Conservation (phyloP, 2,329 filamentous ascomycete genomes). For the Ceratocystis papillata region DNA sequence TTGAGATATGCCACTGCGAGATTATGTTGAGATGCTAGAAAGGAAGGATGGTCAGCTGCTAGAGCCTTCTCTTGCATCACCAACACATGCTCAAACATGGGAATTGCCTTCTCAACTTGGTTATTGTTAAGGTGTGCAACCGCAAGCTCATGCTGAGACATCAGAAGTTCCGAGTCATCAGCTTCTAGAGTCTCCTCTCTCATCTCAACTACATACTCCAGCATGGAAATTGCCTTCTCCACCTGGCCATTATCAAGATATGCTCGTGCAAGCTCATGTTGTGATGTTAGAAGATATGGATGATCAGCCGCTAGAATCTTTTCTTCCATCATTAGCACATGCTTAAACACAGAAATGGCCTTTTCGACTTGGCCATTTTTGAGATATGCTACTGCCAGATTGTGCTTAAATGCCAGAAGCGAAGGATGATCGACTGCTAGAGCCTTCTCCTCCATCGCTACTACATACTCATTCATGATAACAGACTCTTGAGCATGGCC, state of each 20-base stretch:
- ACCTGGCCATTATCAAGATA: not conserved
- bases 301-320: not conserved
- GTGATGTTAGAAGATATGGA: not conserved
- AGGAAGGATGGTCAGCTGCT: not conserved
- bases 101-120: not conserved
- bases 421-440: not conserved
- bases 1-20: not conserved
- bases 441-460: not conserved
- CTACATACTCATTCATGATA: too few species aligned
- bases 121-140: not conserved
- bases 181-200: not conserved
- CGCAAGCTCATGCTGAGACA: not conserved
- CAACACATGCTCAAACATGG: not conserved
- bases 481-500: not conserved
- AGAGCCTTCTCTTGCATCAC: not conserved
- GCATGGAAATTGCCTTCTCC: not conserved
- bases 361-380: not conserved
- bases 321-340: not conserved
- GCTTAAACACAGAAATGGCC: not conserved
- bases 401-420: not conserved
- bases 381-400: not conserved
- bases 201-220: not conserved
- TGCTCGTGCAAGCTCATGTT: not conserved
- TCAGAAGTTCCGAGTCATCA: not conserved
- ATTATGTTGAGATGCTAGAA: not conserved